Evolutionary conservation across 2,329 filamentous ascomycete genomes (phyloP).

Genomic region (Colletotrichum sp.): DNA sequence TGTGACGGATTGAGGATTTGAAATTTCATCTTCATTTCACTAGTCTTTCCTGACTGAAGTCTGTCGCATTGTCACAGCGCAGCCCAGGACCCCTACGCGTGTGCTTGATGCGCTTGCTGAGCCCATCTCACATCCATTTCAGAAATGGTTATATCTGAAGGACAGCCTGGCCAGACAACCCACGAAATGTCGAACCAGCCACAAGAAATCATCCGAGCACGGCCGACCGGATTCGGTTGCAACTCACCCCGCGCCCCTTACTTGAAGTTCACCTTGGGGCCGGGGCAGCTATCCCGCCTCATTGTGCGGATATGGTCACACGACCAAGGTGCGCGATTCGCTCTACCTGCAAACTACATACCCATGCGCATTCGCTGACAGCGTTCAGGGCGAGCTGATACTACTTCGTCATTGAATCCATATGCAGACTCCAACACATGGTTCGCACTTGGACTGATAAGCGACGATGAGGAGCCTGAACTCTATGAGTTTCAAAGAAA

Average conservation of each 20-base stretch:
- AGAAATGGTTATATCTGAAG: not conserved
- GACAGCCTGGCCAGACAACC: not conserved
- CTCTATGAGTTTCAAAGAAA: not conserved
- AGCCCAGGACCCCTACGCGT: not conserved
- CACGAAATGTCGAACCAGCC: not conserved
- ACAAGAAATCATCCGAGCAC: not conserved
- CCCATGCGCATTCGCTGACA: not conserved
- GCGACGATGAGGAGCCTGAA: not conserved
- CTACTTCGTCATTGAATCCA: not conserved
- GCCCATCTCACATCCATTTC: not conserved
- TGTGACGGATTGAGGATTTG: not conserved
- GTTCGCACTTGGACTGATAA: not conserved
- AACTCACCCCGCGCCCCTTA: not conserved
- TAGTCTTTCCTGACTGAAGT: not conserved
- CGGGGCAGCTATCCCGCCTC: not conserved
- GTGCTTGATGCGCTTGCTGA: not conserved
- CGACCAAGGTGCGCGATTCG: not conserved
- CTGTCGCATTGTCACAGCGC: not conserved
- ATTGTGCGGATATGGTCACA: not conserved
- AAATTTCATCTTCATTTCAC: not conserved
- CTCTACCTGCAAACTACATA: not conserved
- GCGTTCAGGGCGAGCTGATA: not conserved
- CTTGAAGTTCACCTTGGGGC: not conserved
- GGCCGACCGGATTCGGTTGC: not conserved
- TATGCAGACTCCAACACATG: not conserved